A percentile compares a stretch with the other conserved stretches of the same genome.
Conservation (phyloP, 495 filamentous ascomycete species). For the Recurvomyces mirabilis region DNA sequence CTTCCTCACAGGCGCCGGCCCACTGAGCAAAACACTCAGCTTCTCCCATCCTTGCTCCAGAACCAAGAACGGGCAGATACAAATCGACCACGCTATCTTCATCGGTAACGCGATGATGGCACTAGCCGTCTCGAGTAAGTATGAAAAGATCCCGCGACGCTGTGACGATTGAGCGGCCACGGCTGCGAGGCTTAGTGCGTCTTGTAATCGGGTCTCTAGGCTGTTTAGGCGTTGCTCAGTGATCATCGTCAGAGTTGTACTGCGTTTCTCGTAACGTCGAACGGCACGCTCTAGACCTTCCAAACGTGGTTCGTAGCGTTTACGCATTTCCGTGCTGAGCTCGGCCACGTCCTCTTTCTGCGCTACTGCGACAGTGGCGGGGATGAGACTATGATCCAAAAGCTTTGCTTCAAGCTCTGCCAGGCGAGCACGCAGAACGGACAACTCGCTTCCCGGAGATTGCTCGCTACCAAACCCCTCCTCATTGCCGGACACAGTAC, state of each 20-base stretch:
- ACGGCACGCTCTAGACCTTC: slow-evolving; percentile 86
- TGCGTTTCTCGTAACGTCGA: slow-evolving; percentile 86
- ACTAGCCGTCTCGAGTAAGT: slow-evolving; percentile 9
- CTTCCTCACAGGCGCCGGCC: slow-evolving; percentile 2
- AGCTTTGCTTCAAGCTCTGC: slow-evolving; percentile 58
- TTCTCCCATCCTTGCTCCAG: slow-evolving; percentile 11
- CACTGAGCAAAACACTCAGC: slow-evolving; percentile 7
- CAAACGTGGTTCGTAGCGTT: slow-evolving; percentile 62
- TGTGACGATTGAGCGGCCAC: slow-evolving; percentile 46
- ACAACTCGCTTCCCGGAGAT: slow-evolving; percentile 34
- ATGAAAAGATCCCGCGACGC: slow-evolving; percentile 17
- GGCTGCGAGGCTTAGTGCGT: slow-evolving; percentile 69
- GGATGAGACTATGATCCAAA: slow-evolving; percentile 24
- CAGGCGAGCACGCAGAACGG: slow-evolving; percentile 49
- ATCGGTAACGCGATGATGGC: slow-evolving; percentile 19
- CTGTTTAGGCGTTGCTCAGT: slow-evolving; percentile 63
- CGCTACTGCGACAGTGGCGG: slow-evolving; percentile 20
- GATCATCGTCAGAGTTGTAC: slow-evolving; percentile 55
- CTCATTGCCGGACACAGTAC: slow-evolving; percentile 46
- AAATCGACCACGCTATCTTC: slow-evolving; percentile 14
- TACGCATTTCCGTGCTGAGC: slow-evolving; percentile 50
- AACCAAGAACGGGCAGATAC: slow-evolving; percentile 17
- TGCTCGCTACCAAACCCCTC: slow-evolving; percentile 21
- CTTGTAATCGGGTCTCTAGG: slow-evolving; percentile 57
- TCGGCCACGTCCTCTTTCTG: slow-evolving; percentile 33